Evolutionary conservation across 1,284 basidiomycete genomes (phyloP).

Genomic region (Caloboletus inedulis): DNA sequence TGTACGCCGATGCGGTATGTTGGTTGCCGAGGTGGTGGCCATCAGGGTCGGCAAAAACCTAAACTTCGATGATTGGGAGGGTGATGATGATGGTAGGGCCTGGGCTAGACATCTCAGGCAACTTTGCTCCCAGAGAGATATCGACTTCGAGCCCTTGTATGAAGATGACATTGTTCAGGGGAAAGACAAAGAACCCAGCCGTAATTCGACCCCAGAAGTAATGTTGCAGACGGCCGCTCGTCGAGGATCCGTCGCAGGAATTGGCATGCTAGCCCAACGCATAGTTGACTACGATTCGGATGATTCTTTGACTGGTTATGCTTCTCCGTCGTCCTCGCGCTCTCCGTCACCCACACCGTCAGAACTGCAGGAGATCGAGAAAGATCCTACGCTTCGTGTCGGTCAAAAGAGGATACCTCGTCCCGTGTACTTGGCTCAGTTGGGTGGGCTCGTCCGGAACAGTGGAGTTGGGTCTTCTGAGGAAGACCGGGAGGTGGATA

Average conservation of each 20-base stretch:
- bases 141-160: constrained; percentile 39
- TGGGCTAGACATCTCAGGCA: constrained; percentile 63
- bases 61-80: constrained; percentile 84
- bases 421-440: constrained; percentile 82
- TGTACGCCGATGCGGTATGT: constrained; percentile 90
- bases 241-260: neutral
- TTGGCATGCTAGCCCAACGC: constrained; percentile 7
- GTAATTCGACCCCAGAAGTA: neutral
- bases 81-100: constrained; percentile 60
- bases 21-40: constrained; percentile 82
- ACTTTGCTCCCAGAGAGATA: constrained; percentile 51
- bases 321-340: constrained; percentile 64
- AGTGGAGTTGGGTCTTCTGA: constrained; percentile 47
- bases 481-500: constrained; percentile 69
- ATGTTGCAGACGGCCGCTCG: neutral
- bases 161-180: constrained; percentile 2
- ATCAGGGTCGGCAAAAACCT: constrained; percentile 60
- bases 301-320: constrained; percentile 81
- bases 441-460: constrained; percentile 66
- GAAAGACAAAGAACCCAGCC: neutral
- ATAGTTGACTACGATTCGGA: constrained; percentile 64
- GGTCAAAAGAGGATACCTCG: constrained; percentile 62
- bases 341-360: constrained; percentile 76
- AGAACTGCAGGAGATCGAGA: constrained; percentile 79
- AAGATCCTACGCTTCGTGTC: constrained; percentile 73